Conservation (phyloP, 805 yeast genomes). For the Metschnikowia sp. region DNA sequence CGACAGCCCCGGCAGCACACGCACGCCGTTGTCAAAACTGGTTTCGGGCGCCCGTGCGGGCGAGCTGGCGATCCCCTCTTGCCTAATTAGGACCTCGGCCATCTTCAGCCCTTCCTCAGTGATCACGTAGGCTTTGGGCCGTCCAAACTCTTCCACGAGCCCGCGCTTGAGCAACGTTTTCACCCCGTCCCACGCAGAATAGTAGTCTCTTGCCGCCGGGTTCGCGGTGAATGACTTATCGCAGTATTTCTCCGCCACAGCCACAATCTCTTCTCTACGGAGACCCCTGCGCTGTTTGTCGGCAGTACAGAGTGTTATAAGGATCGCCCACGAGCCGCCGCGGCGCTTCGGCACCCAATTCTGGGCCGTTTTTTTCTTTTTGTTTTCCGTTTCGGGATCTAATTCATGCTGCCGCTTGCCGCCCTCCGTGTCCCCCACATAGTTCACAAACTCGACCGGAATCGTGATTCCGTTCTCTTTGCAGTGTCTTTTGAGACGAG, state of each 20-base stretch:
- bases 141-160: conserved; percentile 52
- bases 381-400: conserved; percentile 6
- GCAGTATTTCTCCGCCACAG: conserved; percentile 52
- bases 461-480: conserved; percentile 42
- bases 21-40: conserved; percentile 35
- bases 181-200: conserved; percentile 74
- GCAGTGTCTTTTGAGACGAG: conserved; percentile 53
- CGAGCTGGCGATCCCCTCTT: conserved; percentile 33
- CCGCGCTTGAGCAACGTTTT: conserved; percentile 61
- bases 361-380: conserved; percentile 6
- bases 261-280: conserved; percentile 56
- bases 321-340: conserved; percentile 83
- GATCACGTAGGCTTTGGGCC: conserved; percentile 57
- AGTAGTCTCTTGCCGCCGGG: conserved; percentile 57
- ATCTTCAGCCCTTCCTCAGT: conserved; percentile 68
- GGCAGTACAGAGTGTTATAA: conserved; percentile 52
- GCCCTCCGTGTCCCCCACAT: conserved; percentile 10
- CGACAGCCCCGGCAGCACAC: conserved; percentile 24
- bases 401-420: conserved; percentile 15
- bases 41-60: conserved; percentile 22
- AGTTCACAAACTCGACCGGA: conserved; percentile 37
- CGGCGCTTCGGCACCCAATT: conserved; percentile 69
- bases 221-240: conserved; percentile 57
- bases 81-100: conserved; percentile 53
- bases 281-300: conserved; percentile 56